Conservation (phyloP, 2,329 filamentous ascomycete species). For the Pseudopithomyces maydicus region DNA sequence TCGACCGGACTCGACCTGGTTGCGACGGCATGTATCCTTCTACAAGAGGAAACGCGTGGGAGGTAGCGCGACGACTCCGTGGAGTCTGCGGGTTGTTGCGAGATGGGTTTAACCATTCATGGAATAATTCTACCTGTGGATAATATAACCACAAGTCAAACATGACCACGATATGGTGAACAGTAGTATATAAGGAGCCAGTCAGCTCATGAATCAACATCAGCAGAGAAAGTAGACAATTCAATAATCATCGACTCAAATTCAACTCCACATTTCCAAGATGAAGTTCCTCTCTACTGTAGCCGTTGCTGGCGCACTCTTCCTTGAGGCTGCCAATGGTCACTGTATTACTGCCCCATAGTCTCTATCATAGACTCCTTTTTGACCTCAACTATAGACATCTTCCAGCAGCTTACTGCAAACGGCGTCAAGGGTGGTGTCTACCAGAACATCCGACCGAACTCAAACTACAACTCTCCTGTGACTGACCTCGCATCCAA, state of each 20-base stretch:
- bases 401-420: conserved; percentile 44
- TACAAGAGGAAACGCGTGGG: background rate
- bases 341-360: conserved; percentile 19
- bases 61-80: conserved; percentile 9
- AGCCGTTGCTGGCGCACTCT: conserved; percentile 17
- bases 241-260: background rate
- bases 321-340: conserved; percentile 22
- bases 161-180: background rate
- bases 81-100: background rate
- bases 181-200: conserved; percentile 16
- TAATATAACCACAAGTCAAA: conserved; percentile 14
- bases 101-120: conserved; percentile 3
- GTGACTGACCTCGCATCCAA: conserved; percentile 39
- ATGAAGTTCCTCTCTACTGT: conserved; percentile 29
- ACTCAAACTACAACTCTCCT: conserved; percentile 46
- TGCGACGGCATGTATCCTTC: background rate
- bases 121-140: conserved; percentile 22
- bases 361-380: background rate
- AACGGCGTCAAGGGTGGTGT: conserved; percentile 40
- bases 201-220: background rate
- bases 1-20: conserved; percentile 15
- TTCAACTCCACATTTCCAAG: conserved; percentile 5
- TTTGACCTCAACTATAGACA: conserved; percentile 31
- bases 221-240: background rate
- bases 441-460: conserved; percentile 44